These are phyloP conservation scores for Russula ochroleuca DNA, from an alignment of 768 basidiomycete species.

Conservation along the genomic window DNA sequence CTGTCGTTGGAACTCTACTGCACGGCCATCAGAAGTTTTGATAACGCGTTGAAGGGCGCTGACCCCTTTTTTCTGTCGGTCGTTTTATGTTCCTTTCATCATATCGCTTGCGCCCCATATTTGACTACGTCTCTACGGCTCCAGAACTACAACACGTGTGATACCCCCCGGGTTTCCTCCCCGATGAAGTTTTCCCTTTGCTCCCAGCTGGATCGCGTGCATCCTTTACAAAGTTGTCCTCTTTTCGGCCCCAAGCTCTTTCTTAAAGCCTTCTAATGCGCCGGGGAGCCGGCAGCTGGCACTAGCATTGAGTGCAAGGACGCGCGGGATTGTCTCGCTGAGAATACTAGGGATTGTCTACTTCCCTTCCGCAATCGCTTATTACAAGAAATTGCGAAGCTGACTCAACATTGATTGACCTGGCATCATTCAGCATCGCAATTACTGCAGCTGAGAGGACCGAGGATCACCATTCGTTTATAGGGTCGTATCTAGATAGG, in stretches of 20 bases:
- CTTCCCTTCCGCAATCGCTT: not conserved
- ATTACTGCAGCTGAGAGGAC: not conserved
- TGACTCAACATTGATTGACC: not conserved
- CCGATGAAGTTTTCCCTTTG: not conserved
- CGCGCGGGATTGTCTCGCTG: not conserved
- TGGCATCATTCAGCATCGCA: not conserved
- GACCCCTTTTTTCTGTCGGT: not conserved
- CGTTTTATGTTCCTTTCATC: not conserved
- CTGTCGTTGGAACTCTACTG: not conserved
- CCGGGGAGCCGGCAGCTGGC: slow-evolving; percentile 14
- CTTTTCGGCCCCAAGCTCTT: not conserved
- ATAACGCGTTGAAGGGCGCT: not conserved
- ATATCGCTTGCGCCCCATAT: not conserved
- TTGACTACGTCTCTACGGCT: not conserved
- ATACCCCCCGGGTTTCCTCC: not conserved
- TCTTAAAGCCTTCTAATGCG: not conserved
- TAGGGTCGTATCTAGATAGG: no score
- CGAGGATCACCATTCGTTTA: not conserved
- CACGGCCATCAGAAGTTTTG: not conserved
- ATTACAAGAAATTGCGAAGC: not conserved
- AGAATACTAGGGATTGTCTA: no score
- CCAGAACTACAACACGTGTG: not conserved
- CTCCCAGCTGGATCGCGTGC: not conserved
- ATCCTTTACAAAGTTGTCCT: not conserved
- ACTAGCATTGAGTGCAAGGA: not conserved